These are phyloP conservation scores for Guillardia theta DNA, from an alignment of 78 protist species.

Conservation along the genomic window DNA sequence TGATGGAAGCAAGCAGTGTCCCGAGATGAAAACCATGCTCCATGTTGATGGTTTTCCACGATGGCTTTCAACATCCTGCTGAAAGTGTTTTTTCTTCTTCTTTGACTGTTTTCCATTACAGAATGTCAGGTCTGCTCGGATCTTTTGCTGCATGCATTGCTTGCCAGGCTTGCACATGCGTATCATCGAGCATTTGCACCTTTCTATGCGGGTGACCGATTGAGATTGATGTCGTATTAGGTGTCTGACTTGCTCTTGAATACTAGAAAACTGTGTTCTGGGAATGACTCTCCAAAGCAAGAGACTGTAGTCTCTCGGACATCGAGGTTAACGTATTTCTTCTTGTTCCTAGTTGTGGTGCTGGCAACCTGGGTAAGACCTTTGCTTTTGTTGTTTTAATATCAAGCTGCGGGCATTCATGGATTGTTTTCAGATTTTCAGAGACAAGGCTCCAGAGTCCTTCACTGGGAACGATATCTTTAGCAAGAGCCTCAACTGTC, in stretches of 20 bases:
- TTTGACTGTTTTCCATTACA: too few relatives aligned
- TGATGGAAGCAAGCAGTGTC: too few relatives aligned
- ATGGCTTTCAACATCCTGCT: too few relatives aligned
- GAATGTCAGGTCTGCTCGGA: too few relatives aligned
- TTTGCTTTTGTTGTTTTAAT: background rate
- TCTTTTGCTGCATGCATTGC: background rate
- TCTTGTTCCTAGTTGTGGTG: background rate
- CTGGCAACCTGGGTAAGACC: background rate
- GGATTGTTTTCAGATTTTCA: background rate
- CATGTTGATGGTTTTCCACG: too few relatives aligned
- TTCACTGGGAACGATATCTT: background rate
- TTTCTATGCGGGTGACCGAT: background rate
- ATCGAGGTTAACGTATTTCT: background rate
- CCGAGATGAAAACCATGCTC: too few relatives aligned
- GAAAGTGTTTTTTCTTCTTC: too few relatives aligned
- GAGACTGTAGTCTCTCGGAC: background rate
- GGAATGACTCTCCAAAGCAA: background rate
- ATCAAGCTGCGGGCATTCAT: background rate
- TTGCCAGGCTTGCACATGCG: conserved; percentile 9
- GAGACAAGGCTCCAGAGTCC: background rate
- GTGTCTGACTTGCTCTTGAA: background rate
- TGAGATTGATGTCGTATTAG: background rate
- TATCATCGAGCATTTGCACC: background rate
- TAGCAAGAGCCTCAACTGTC: background rate
- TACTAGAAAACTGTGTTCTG: background rate